Evolutionary conservation across 164 flowering plant genomes (phyloP), one percentile per base, ranked within the genome.

Genomic region (Hamamelis virginiana): DNA sequence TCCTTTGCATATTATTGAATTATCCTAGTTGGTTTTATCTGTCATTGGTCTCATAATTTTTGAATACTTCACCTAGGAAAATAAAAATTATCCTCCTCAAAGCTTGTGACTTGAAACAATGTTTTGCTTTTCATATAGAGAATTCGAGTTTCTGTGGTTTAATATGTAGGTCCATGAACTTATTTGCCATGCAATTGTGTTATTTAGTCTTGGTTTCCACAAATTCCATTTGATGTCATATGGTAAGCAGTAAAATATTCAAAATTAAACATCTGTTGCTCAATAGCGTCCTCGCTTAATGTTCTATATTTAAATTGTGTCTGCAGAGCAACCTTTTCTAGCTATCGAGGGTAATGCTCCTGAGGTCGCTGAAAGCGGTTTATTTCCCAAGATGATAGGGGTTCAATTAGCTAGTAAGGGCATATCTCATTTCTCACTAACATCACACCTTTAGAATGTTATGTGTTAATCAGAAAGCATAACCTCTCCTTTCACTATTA

Each of bases 271-370:
- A n/a, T n/a, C n/a, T n/a, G n/a, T n/a, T n/a, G n/a, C n/a, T n/a
- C n/a, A 50, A 15, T 47, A 12, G 53, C 53, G 1, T 50, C 19
- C n/a, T 50, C 19, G 1, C 8, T 15, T 4, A 50, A 15, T 25
- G 60, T n/a, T n/a, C n/a, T n/a, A n/a, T n/a, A n/a, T n/a, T n/a
- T n/a, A n/a, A 57, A 57, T 45, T 60, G 10, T n/a, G 13, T 61
- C 47, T 18, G 64, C 25, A 38, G 64, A 12, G 45, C 64, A 61
- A 11, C 22, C 22, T 18, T 60, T 60, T 60, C 63, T 38, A 16
- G 45, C 46, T 27, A 9, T n/a, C 27, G 62, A 9, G 21, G 41
- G 13, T 33, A 60, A 5, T 59, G 19, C 38, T 28, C 1, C 22
- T 60, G 21, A 57, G 33, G 38, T 14, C 25, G 16, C 18, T 26